Evolutionary conservation across 441 rosid genomes (phyloP).

Genomic region (Pelargonium myrrhifolium): DNA sequence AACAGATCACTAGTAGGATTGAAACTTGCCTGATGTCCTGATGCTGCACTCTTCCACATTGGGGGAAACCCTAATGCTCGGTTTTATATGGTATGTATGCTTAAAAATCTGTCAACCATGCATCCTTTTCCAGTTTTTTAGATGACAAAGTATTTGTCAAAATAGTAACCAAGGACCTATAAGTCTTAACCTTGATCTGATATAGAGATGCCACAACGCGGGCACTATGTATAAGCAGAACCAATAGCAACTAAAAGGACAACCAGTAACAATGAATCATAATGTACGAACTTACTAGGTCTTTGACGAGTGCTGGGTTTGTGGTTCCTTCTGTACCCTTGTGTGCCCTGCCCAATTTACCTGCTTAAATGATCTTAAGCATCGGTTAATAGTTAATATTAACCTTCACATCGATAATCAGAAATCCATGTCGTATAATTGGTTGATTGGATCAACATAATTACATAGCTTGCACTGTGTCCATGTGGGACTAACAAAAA

Average conservation of each 20-base stretch:
- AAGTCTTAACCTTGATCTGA: too few species aligned
- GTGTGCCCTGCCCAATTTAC: not conserved
- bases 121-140: not conserved
- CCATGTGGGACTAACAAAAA: too few species aligned
- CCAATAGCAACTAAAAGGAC: not conserved
- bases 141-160: not conserved
- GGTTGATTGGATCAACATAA: not conserved
- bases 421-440: not conserved
- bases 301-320: not conserved
- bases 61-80: not conserved
- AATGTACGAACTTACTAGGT: not conserved
- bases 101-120: not conserved
- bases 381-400: not conserved
- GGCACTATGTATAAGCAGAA: not conserved
- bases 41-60: not conserved
- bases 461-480: too few species aligned
- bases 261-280: not conserved
- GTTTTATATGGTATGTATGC: not conserved
- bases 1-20: not conserved
- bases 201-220: not conserved
- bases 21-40: conserved; percentile 5
- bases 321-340: not conserved
- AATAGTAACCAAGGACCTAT: not conserved
- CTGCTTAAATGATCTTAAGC: conserved; percentile 1
- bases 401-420: not conserved